Conservation (phyloP, 2,329 filamentous ascomycete genomes). For the Penicillium occitanis region DNA sequence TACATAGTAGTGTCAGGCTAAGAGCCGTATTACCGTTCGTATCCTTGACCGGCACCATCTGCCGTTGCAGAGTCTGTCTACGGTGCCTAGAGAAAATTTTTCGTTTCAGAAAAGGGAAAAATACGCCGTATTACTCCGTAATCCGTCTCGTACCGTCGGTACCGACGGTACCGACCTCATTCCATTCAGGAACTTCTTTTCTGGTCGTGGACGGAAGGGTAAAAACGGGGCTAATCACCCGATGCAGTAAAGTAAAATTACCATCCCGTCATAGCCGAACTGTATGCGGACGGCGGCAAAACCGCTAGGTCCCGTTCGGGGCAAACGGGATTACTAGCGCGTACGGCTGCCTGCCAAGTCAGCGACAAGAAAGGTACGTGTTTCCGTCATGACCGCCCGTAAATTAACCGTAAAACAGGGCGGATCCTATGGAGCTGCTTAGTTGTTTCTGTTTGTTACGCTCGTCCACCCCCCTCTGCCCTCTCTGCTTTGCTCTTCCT, state of each 20-base stretch:
- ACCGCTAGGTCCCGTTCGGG: slow-evolving; percentile 12
- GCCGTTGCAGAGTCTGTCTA: background rate
- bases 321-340: slow-evolving; percentile 3
- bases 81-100: background rate
- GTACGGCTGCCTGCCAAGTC: background rate
- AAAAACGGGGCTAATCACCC: slow-evolving; percentile 5
- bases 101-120: background rate
- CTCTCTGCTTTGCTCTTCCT: slow-evolving; percentile 21
- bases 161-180: background rate
- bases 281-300: slow-evolving; percentile 12
- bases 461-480: slow-evolving; percentile 1
- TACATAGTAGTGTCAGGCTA: background rate
- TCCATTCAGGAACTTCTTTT: slow-evolving; percentile 8
- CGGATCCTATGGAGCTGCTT: slow-evolving; percentile 16
- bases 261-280: slow-evolving; percentile 20
- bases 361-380: background rate
- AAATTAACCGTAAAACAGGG: slow-evolving; percentile 10
- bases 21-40: background rate
- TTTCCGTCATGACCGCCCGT: background rate
- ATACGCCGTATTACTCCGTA: background rate
- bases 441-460: slow-evolving; percentile 14
- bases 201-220: slow-evolving; percentile 6
- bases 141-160: background rate
- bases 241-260: slow-evolving; percentile 16
- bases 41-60: slow-evolving; percentile 12